A percentile compares a stretch with the other conserved stretches of the same genome.
phyloP scores from a whole-genome alignment of 352 stramenopile genomes.

The Phytophthora niederhauseri region DNA sequence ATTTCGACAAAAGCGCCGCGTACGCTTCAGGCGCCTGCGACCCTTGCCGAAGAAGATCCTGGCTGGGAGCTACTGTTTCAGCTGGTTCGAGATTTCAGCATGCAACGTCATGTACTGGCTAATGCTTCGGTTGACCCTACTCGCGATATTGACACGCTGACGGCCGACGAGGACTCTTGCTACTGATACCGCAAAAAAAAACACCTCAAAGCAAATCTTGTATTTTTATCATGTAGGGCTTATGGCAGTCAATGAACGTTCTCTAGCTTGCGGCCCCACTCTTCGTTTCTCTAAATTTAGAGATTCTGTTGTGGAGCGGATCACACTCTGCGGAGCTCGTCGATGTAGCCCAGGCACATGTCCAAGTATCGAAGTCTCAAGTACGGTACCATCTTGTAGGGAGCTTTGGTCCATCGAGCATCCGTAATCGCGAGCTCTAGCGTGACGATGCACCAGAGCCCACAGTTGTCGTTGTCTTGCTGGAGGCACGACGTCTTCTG shows the following conservation, averaged over 20 bases:
- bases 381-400: background rate
- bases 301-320: background rate
- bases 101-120: background rate
- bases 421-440: background rate
- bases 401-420: background rate
- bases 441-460: background rate
- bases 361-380: background rate
- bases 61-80: background rate
- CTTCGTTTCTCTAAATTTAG: background rate
- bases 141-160: background rate
- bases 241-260: background rate
- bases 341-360: background rate
- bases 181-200: constrained; percentile 1
- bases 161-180: too few relatives aligned
- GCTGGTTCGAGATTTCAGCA: background rate
- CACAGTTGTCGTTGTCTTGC: background rate
- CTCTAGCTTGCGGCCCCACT: background rate
- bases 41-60: too few relatives aligned
- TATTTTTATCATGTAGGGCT: background rate
- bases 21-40: too few relatives aligned
- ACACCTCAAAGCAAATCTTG: background rate
- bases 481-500: background rate
- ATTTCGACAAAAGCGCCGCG: too few relatives aligned
- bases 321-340: background rate
- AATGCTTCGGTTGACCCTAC: background rate